A percentile compares a stretch with the other conserved stretches of the same genome.
These are phyloP conservation scores for Syncephalastrum sp. DNA, from an alignment of 371 early-diverging fungal genomes.

Conservation along the genomic window DNA sequence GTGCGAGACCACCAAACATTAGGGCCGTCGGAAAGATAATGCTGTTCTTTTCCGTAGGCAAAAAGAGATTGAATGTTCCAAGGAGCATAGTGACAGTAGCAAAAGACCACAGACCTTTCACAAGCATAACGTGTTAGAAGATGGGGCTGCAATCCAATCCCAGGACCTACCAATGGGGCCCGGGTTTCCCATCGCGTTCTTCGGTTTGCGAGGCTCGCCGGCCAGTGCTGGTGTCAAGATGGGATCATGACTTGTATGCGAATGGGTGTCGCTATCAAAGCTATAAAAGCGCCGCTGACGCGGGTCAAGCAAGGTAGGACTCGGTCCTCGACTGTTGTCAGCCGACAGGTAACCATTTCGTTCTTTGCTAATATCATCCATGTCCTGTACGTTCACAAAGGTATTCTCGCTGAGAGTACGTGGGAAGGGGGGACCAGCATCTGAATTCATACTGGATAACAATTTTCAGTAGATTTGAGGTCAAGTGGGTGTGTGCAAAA, in stretches of 20 bases:
- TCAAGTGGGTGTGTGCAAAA: too few species aligned
- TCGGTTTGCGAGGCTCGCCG: slow-evolving; percentile 5
- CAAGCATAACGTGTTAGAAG: too few species aligned
- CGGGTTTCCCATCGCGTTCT: slow-evolving; percentile 10
- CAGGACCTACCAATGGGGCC: slow-evolving; percentile 10
- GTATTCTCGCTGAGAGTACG: slow-evolving; percentile 10
- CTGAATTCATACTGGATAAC: background rate
- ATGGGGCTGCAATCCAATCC: too few species aligned
- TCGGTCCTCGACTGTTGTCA: background rate
- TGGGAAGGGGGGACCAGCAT: slow-evolving; percentile 3
- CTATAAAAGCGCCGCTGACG: slow-evolving; percentile 1
- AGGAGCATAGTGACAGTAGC: slow-evolving; percentile 22
- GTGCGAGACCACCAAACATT: slow-evolving; percentile 30
- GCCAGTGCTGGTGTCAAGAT: slow-evolving; percentile 1
- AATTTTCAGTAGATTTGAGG: background rate
- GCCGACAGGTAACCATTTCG: background rate
- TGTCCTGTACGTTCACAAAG: slow-evolving; percentile 3
- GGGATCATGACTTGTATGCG: slow-evolving; percentile 5
- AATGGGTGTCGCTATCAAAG: background rate
- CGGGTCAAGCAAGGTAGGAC: background rate
- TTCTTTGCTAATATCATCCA: background rate
- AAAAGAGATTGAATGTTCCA: slow-evolving; percentile 16
- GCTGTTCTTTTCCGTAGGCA: slow-evolving; percentile 17
- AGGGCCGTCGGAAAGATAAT: slow-evolving; percentile 21
- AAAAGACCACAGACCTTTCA: slow-evolving; percentile 22